Percentiles rank a stretch among this genome's conserved stretches.
These are phyloP conservation scores for Lepiota brunneoincarnata DNA, from an alignment of 768 basidiomycete species.

Conservation along the genomic window DNA sequence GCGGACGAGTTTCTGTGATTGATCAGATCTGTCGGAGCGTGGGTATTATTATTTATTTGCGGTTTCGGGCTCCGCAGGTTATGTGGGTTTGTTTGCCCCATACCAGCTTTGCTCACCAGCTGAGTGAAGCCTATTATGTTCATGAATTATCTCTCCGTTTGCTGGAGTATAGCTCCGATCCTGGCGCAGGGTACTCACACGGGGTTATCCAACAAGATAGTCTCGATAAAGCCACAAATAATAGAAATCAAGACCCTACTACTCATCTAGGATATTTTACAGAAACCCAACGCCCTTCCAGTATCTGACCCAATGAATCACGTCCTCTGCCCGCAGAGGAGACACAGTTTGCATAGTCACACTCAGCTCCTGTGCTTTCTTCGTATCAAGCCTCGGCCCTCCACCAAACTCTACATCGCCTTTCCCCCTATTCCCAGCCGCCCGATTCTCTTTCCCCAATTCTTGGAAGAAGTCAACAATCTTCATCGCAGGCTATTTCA, in stretches of 20 bases:
- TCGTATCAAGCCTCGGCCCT: slow-evolving; percentile 24
- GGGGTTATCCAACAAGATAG: no score
- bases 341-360: slow-evolving; percentile 27
- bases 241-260: neutral
- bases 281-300: slow-evolving; percentile 30
- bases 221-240: no score
- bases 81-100: no score
- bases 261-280: neutral
- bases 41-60: no score
- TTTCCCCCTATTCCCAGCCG: slow-evolving; percentile 1
- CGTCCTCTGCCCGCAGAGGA: slow-evolving; percentile 24
- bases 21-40: no score
- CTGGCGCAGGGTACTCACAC: no score
- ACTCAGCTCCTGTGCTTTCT: slow-evolving; percentile 28
- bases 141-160: no score
- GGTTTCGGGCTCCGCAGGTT: no score
- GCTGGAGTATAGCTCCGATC: no score
- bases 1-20: no score
- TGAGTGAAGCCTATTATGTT: no score
- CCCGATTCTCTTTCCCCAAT: slow-evolving; percentile 16
- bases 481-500: slow-evolving; percentile 31
- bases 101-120: no score
- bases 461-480: slow-evolving; percentile 31
- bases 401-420: slow-evolving; percentile 20
- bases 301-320: slow-evolving; percentile 33